Base-by-base conservation (phyloP, 2,329 filamentous ascomycete species). In the Colletotrichum costaricense region DNA sequence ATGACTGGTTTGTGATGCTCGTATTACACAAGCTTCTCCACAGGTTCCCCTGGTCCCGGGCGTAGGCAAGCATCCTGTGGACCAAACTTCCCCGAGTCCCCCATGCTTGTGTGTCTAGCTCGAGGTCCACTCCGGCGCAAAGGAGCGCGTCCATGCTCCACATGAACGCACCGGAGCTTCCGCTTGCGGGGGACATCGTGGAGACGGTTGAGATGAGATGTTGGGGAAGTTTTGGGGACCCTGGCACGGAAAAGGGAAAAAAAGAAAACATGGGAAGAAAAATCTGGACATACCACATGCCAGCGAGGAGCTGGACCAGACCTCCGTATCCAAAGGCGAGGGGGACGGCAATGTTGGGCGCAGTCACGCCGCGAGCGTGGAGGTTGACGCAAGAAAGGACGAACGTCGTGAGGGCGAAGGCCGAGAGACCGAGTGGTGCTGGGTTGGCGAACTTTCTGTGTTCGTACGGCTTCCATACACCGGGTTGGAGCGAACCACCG, bases 401-500 rank as follows among this genome's bases (percentile, higher is more conserved):
- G 81, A 96, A 96, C 14, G 94, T 96, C 67, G 94, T 96, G 79
- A 96, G 86, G 75, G 94, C 94, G 86, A 96, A 96, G 80, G 93
- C 94, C 74, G 87, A 90, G 62, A 96, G 90, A 75, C 94, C 94
- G 52, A 95, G 88, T 35, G 93, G 94, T 66, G 92, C 93, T 5
- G 94, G 94, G 84, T 95, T 95, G 85, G 89, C 94, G 82, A 95
- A 90, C 85, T 93, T 93, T 84, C 92, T 91, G 80, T 90, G 88
- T 83, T 90, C 89, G 65, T 86, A 84, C 9, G 91, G 86, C 82
- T 88, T 90, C 87, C 92, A 89, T 57, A 88, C 82, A 84, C 92
- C 92, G 64, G 93, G 92, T 82, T 95, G 92, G 82, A 94, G 91
- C 78, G 92, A 91, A 84, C 92, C 92, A 76, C 92, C 93, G 79